Evolutionary conservation across 345 rosid genomes (phyloP).

Genomic region (Isatis tinctoria): DNA sequence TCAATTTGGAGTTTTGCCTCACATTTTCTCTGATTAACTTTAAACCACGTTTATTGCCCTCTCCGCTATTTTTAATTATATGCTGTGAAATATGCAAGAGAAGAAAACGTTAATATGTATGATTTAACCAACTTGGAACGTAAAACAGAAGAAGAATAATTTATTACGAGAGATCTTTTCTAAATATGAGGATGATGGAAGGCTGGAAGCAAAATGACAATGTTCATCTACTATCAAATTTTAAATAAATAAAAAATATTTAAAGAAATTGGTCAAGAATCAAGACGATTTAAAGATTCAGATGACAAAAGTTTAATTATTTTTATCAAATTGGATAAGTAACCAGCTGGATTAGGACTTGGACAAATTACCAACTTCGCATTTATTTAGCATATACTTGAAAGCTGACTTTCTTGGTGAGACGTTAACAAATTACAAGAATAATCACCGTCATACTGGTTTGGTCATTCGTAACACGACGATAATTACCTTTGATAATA

Average conservation of each 20-base stretch:
- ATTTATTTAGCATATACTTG: background rate
- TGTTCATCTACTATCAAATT: background rate
- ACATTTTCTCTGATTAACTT: conserved; percentile 4
- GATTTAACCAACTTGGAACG: background rate
- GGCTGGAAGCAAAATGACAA: conserved; percentile 6
- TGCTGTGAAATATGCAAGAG: background rate
- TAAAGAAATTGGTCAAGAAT: conserved; percentile 6
- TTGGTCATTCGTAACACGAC: conserved; percentile 7
- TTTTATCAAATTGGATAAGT: conserved; percentile 19
- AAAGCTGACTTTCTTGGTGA: conserved; percentile 26
- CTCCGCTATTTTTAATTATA: background rate
- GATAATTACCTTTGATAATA: conserved; percentile 15
- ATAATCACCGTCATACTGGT: conserved; percentile 19
- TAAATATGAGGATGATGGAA: conserved; percentile 1
- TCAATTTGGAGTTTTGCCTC: conserved; percentile 22
- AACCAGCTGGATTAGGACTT: conserved; percentile 23
- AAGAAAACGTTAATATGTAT: background rate
- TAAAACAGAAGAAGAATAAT: background rate
- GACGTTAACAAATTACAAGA: conserved; percentile 22
- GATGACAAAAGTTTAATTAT: background rate
- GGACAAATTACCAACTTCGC: conserved; percentile 33
- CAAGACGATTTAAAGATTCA: background rate
- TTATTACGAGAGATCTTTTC: background rate
- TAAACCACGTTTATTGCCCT: conserved; percentile 1
- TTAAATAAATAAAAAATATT: background rate